These are phyloP conservation scores for Apiospora arundinis DNA, from an alignment of 2,329 filamentous ascomycete species.

Conservation along the genomic window DNA sequence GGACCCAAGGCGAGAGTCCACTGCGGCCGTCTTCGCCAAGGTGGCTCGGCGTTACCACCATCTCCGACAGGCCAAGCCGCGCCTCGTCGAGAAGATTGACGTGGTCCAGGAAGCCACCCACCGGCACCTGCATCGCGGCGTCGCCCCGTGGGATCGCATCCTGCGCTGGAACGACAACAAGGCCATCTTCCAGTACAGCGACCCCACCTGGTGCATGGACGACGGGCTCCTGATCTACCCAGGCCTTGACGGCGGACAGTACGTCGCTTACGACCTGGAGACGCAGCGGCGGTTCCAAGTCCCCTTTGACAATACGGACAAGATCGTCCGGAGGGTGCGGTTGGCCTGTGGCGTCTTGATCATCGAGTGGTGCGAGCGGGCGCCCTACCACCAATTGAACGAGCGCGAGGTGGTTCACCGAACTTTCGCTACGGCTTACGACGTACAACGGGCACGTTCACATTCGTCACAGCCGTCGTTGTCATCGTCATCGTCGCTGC, in stretches of 20 bases:
- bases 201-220: conserved; percentile 59
- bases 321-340: conserved; percentile 60
- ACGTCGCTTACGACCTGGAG: conserved; percentile 58
- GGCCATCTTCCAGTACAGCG: conserved; percentile 51
- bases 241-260: conserved; percentile 37
- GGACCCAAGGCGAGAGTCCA: conserved; percentile 34
- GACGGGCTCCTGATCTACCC: conserved; percentile 63
- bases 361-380: conserved; percentile 66
- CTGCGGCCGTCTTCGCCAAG: conserved; percentile 52
- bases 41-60: conserved; percentile 62
- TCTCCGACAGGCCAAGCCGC: conserved; percentile 54
- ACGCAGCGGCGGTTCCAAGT: conserved; percentile 50
- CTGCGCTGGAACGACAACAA: conserved; percentile 48
- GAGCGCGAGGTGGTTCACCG: conserved; percentile 57
- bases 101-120: conserved; percentile 43
- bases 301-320: conserved; percentile 57
- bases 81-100: conserved; percentile 51
- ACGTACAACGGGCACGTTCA: conserved; percentile 44
- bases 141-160: conserved; percentile 52
- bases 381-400: conserved; percentile 58
- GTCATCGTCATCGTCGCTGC: conserved; percentile 21
- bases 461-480: neutral
- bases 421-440: conserved; percentile 66
- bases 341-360: conserved; percentile 61
- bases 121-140: conserved; percentile 37